A percentile compares a stretch with the other conserved stretches of the same genome.
phyloP scores from a whole-genome alignment of 495 filamentous ascomycete species.

The Astrothelium subdiscretum region DNA sequence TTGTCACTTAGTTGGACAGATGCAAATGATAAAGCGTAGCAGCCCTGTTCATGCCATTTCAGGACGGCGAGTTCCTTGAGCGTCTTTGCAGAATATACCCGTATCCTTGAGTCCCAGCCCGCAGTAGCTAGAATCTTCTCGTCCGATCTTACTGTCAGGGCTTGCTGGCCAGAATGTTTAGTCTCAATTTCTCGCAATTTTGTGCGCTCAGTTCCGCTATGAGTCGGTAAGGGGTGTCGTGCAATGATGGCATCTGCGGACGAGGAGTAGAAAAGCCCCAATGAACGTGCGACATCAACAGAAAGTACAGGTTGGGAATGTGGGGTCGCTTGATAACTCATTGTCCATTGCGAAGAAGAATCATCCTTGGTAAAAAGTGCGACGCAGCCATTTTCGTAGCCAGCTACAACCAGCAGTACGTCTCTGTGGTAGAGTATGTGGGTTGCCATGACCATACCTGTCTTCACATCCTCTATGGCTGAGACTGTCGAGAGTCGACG shows the following conservation, averaged over 20 bases:
- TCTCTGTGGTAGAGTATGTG: conserved; percentile 41
- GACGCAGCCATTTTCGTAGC: conserved; percentile 77
- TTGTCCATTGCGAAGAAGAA: conserved; percentile 41
- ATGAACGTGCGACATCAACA: conserved; percentile 47
- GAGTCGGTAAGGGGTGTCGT: conserved; percentile 46
- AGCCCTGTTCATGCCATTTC: conserved; percentile 89
- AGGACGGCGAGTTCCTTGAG: conserved; percentile 86
- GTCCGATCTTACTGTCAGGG: conserved; percentile 64
- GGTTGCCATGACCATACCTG: conserved; percentile 87
- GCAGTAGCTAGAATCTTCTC: conserved; percentile 79
- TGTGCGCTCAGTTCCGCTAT: not conserved
- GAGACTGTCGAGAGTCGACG: conserved; percentile 55
- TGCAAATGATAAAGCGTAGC: conserved; percentile 77
- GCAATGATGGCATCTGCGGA: conserved; percentile 63
- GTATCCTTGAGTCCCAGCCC: conserved; percentile 74
- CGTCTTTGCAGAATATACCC: conserved; percentile 71
- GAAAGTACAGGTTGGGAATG: conserved; percentile 84
- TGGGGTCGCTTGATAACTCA: conserved; percentile 50
- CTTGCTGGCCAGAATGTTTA: conserved; percentile 83
- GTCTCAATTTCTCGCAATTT: conserved; percentile 43
- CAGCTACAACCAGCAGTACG: conserved; percentile 48
- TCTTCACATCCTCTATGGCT: conserved; percentile 43
- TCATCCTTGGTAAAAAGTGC: conserved; percentile 39
- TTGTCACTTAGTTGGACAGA: conserved; percentile 10
- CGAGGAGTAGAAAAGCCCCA: conserved; percentile 63